Evolutionary conservation across 768 basidiomycete genomes (phyloP), one percentile per base, ranked within the genome.

Genomic region (Russula sp.): DNA sequence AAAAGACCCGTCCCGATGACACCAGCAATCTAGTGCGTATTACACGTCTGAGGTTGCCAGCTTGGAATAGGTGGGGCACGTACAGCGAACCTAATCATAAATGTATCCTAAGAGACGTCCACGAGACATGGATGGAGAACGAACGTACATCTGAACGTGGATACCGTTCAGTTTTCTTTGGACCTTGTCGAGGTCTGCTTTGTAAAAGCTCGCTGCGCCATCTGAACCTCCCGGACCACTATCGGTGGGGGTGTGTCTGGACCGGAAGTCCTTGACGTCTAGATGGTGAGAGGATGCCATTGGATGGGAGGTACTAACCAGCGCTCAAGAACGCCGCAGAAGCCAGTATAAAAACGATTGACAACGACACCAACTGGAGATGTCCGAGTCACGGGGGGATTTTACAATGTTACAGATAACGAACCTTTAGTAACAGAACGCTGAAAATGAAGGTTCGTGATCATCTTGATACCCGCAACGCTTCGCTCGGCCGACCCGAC

Each of bases 1-100:
- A 74, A 74, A 18, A 74, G 69, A 11, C 73, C 73, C 0, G 73
- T 73, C 16, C 73, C 72, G 27, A 74, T 70, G 3, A 66, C 68
- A 27, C 73, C 72, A 14, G 71, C 72, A 61, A 74, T 67, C 66
- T 67, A 32, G 4, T 35, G 20, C 11, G 42, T 18, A n/a, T 50
- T 1, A 40, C 8, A 20, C 10, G 10, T 55, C 10, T 42, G 32
- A 13, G 45, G n/a, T 34, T 42, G 22, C 40, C 11, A 1, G 42
- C 18, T 13, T 13, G 27, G 10, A n/a, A 52, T 4, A 32, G 9
- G 56, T n/a, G 32, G 20, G 35, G 32, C 13, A 60, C 63, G 42
- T 61, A 67, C 63, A 31, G 59, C 55, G 20, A 65, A 67, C 66
- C 63, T 67, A 13, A 16, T 49, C 42, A 47, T 22, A 16, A 52